Base-by-base conservation (phyloP, 352 stramenopile genomes). In the Phytophthora rubi region DNA sequence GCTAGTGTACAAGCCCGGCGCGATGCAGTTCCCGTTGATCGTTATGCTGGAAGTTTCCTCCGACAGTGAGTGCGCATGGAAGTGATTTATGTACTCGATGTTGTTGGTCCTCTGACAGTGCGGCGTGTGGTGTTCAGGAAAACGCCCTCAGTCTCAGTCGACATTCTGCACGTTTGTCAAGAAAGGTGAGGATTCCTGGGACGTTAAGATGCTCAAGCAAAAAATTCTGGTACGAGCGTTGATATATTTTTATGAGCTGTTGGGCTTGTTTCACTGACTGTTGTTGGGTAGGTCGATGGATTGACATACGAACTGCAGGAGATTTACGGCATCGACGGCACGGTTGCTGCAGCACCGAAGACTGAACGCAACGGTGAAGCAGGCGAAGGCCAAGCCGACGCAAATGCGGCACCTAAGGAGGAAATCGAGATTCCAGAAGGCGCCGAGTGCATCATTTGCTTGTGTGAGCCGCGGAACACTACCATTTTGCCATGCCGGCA, bases 231-330 rank as follows among this genome's bases (percentile, higher is more conserved):
- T 81, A 71, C 28, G 49, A 13, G 13, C 33, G 30, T 52, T 58
- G 32, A 16, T n/a, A 28, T 62, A n/a, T 30, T 53, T 23, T 23
- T 21, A 30, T 33, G 37, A 7, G 23, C 26, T 21, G 44, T 15
- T 51, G 48, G 26, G 15, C 56, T 48, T 23, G 28, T 26, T 35
- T 39, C 23, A 49, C 44, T 68, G 42, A 63, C 44, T 30, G 18
- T 53, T 61, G 18, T 58, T 68, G 45, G n/a, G 49, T 67, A 88
- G 77, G 77, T 90, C 18, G 78, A 93, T 18, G 85, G 83, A 2
- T 55, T 93, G 62, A 93, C 87, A 6, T 96, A 96, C 73, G 87
- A 96, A 66, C 73, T 96, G 21, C 89, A 95, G 73, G 89, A 96
- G 71, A 94, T 96, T 58, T 96, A 96, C 62, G 89, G 89, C 33